Base-by-base conservation (phyloP, 768 basidiomycete species). In the Tricholoma sp. region DNA sequence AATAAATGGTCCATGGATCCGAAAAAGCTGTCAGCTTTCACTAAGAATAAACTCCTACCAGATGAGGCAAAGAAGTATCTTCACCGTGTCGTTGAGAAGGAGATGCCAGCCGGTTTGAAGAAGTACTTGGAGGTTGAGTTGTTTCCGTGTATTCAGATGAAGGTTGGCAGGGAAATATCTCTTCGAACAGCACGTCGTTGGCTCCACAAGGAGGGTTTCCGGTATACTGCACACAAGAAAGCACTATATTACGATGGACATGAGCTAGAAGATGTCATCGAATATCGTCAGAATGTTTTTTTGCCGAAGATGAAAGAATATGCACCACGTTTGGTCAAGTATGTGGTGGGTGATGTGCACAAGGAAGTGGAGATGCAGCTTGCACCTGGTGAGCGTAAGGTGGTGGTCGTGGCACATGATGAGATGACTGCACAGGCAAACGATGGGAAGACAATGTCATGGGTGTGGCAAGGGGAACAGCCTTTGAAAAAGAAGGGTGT, bases 391-490 rank as follows among this genome's bases (percentile, higher is more conserved):
- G 47, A 48, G 18, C n/a, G 6, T 11, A 48, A 48, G 47, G 24
- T 20, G 10, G 47, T 48, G 31, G 9, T 48, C 2, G n/a, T 17
- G n/a, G 44, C 44, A 45, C 44, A 45, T 28, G 44, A 45, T 28
- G 44, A 45, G 44, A 45, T 45, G 69, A 75, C 71, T 4, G 67
- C 68, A 3, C 74, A 79, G 53, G 66, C 72, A 45, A 68, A 78
- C 61, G 67, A 76, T 65, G 63, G 28, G n/a, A 29, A 58, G n/a
- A 42, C 51, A 29, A 64, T 54, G 49, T 66, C 56, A 20, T 76
- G 73, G 76, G 44, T 45, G 44, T 45, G n/a, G 44, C 17, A 66
- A 41, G 47, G 47, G 17, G 54, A 51, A 20, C 55, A 56, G 29
- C 24, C 48, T 31, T 36, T 56, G 48, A 56, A 56, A 36, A 56